Evolutionary conservation across 495 filamentous ascomycete species (phyloP), one percentile per base, ranked within the genome.

Genomic region (Penicillium tannophilum): DNA sequence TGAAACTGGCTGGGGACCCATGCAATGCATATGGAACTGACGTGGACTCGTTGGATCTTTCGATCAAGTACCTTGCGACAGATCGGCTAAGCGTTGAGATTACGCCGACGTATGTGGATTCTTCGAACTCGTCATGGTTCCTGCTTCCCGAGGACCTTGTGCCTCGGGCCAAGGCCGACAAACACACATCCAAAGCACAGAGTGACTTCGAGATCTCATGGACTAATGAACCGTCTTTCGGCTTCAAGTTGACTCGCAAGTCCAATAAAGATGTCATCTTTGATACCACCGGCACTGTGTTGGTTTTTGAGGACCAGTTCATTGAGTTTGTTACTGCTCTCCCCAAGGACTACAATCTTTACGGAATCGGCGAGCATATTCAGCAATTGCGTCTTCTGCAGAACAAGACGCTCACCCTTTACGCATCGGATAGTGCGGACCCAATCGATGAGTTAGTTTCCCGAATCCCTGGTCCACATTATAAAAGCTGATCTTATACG

Each of bases 41-140:
- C 69, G 77, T 88, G 45, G 75, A 84, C n/a, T 75, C 68, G 1
- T 63, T 88, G 56, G 75, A 76, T 30, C 66, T 88, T 28, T 74
- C 75, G 8, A 77, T 88, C 16, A 75, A 86, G 55, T 85, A 83
- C 58, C 82, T 87, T 59, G 76, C 80, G n/a, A 68, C 69, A 19
- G 76, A 81, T 63, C 76, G 84, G 2, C 59, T 86, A 46, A 78
- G 79, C 42, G 72, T 87, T 42, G 72, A 79, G 45, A 81, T 87
- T 30, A 69, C 68, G 16, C 91, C 90, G 1, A 80, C 84, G 7
- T 78, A 87, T 56, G 70, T 90, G 26, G 84, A 83, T 55, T 62
- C 76, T 6, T 82, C 81, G 4, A 92, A 93, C 63, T 75, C 73
- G 42, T 86, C 87, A 1, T 88, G 86, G 79, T 92, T 87, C 61